Evolutionary conservation across 1,284 basidiomycete species (phyloP), one percentile per base, ranked within the genome.

Genomic region (Naganishia cerealis): DNA sequence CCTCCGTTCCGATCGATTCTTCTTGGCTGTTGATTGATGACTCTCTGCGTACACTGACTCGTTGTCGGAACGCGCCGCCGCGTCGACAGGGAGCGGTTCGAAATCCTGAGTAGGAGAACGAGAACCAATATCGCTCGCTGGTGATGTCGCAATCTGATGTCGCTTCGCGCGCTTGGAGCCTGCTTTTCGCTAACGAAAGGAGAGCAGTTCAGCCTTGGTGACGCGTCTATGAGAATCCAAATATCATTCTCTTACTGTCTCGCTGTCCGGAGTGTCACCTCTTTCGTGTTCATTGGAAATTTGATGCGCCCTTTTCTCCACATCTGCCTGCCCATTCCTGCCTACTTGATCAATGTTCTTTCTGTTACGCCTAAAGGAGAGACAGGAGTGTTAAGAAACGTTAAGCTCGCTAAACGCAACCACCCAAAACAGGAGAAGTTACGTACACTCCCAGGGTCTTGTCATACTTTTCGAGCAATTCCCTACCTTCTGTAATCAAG

Each of bases 401-500:
- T 48, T 15, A 12, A 39, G 10, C 36, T 18, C 24, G 29, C 63
- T n/a, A 26, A 57, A 16, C 6, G 6, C 26, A 13, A 21, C 7
- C 50, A 8, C 24, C n/a, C 6, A 42, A 33, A 2, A 33, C 29
- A 53, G 13, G 26, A 12, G 29, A 12, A 21, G 29, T 24, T 13
- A 68, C 67, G 39, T 39, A 54, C 57, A 62, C 13, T 54, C 67
- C 36, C 42, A 79, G 65, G 1, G 78, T 68, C 67, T 74, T 71
- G 36, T 79, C 75, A 62, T 75, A 78, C 13, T 79, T 73, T 57
- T 72, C 71, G 66, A 81, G 71, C 26, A 80, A 69, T 56, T 80
- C 78, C 56, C 74, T 71, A 2, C 79, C 80, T 55, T 80, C 79
- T 9, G 65, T 69, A 39, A 81, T 74, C 57, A 81, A 70, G 42